phyloP scores from a whole-genome alignment of 2,329 filamentous ascomycete species.

The Clonostachys sp. region DNA sequence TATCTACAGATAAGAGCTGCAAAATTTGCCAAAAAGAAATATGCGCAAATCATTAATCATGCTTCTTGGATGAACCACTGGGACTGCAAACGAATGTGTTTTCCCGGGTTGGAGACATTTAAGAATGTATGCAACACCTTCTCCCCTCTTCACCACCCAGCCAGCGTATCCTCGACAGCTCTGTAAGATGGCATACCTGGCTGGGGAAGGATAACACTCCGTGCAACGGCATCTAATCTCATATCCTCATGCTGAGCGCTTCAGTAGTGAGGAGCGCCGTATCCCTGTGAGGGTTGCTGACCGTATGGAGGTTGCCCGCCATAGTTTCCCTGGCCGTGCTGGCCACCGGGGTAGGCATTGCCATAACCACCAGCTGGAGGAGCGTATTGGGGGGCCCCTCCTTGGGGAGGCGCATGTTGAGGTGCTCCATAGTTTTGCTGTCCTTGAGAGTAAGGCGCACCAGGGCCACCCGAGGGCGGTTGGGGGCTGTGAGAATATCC shows the following conservation, averaged over 20 bases:
- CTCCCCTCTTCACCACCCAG: background rate
- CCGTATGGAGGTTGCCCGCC: constrained; percentile 20
- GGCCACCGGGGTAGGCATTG: constrained; percentile 1
- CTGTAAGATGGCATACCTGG: background rate
- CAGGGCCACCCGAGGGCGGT: constrained; percentile 9
- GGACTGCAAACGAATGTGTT: background rate
- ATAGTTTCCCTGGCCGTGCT: constrained; percentile 7
- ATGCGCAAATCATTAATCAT: constrained; percentile 4
- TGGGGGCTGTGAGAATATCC: constrained; percentile 5
- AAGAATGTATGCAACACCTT: background rate
- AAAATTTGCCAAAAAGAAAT: background rate
- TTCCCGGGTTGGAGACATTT: background rate
- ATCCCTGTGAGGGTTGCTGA: constrained; percentile 11
- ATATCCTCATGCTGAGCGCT: background rate
- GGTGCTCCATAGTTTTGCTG: constrained; percentile 1
- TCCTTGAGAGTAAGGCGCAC: background rate
- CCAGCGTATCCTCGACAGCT: background rate
- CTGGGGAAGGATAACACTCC: background rate
- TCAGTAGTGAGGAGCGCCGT: constrained; percentile 1
- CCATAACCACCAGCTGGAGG: constrained; percentile 1
- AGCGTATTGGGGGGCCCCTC: background rate
- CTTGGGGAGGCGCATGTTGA: constrained; percentile 11
- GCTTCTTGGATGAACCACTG: constrained; percentile 2
- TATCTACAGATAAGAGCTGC: background rate
- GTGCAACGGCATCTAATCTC: no score